Evolutionary conservation across 768 basidiomycete genomes (phyloP).

Genomic region (Boletus tylopilopsis): DNA sequence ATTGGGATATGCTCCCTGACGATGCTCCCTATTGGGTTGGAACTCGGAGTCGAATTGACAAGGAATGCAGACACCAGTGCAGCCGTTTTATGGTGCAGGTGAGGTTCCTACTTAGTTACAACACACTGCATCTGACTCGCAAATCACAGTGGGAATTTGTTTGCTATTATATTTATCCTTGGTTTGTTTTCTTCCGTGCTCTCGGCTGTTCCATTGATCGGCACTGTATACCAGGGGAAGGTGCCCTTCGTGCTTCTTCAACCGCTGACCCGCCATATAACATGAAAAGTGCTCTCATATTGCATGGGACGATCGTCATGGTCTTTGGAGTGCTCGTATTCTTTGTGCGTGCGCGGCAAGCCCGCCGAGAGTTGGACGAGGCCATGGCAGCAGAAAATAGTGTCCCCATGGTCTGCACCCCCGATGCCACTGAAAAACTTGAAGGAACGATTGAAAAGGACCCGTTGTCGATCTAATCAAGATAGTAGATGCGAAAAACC

Average conservation of each 20-base stretch:
- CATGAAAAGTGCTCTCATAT: conserved; percentile 65
- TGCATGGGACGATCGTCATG: conserved; percentile 54
- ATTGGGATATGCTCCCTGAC: conserved; percentile 64
- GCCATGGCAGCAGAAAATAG: conserved; percentile 32
- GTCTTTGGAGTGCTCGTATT: conserved; percentile 40
- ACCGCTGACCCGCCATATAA: conserved; percentile 67
- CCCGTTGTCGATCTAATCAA: too few relatives aligned
- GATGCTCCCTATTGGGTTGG: conserved; percentile 72
- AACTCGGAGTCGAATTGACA: conserved; percentile 77
- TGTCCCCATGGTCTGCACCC: neutral
- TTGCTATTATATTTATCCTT: conserved; percentile 57
- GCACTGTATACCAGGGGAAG: conserved; percentile 43
- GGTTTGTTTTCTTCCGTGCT: conserved; percentile 37
- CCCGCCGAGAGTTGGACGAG: conserved; percentile 60
- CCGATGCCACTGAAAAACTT: too few relatives aligned
- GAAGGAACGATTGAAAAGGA: neutral
- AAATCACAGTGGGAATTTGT: conserved; percentile 54
- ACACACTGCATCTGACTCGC: neutral
- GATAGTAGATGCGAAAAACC: too few relatives aligned
- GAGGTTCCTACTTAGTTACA: conserved; percentile 30
- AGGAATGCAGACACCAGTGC: conserved; percentile 76
- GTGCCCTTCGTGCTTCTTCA: conserved; percentile 60
- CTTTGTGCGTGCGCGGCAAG: conserved; percentile 58
- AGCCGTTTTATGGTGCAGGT: conserved; percentile 75
- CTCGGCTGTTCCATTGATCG: neutral